Evolutionary conservation across 140 eudicot species (phyloP).

Genomic region (Cichorium intybus): DNA sequence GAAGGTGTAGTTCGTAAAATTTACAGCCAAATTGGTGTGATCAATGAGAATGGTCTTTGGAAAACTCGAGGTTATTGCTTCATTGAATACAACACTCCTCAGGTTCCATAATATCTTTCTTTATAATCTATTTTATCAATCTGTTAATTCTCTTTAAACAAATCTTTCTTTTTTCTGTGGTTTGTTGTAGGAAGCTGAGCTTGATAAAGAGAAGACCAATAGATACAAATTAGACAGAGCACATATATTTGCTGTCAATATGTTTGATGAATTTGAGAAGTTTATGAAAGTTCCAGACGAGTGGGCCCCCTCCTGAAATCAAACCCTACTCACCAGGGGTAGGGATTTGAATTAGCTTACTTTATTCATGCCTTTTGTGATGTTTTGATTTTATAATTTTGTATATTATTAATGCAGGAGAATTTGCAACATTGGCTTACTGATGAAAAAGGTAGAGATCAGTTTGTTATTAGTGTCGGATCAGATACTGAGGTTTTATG

Average conservation of each 20-base stretch:
- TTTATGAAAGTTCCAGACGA: constrained; percentile 78
- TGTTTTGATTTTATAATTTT: too few relatives aligned
- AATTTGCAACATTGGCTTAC: constrained; percentile 71
- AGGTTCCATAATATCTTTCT: constrained; percentile 32
- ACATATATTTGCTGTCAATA: constrained; percentile 66
- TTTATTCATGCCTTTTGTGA: not conserved
- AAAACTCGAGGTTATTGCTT: constrained; percentile 76
- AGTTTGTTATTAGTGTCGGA: constrained; percentile 69
- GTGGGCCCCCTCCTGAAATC: constrained; percentile 89
- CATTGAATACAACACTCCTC: too few relatives aligned
- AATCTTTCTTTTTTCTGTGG: not conserved
- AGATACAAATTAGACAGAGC: constrained; percentile 70
- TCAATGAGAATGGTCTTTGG: constrained; percentile 64
- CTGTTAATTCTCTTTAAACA: not conserved
- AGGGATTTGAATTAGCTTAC: not conserved
- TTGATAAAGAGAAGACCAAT: constrained; percentile 70
- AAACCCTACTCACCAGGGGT: constrained; percentile 76
- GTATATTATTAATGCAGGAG: constrained; percentile 49
- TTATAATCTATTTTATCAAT: not conserved
- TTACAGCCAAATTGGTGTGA: constrained; percentile 60
- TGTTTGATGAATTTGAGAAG: constrained; percentile 83
- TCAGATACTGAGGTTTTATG: constrained; percentile 58
- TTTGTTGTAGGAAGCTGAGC: constrained; percentile 72
- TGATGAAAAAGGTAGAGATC: constrained; percentile 74
- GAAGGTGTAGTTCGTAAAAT: constrained; percentile 61